Percentiles rank a stretch among this genome's conserved stretches.
phyloP scores from a whole-genome alignment of 1,284 basidiomycete species.

The Sanguinoderma infundibulare region DNA sequence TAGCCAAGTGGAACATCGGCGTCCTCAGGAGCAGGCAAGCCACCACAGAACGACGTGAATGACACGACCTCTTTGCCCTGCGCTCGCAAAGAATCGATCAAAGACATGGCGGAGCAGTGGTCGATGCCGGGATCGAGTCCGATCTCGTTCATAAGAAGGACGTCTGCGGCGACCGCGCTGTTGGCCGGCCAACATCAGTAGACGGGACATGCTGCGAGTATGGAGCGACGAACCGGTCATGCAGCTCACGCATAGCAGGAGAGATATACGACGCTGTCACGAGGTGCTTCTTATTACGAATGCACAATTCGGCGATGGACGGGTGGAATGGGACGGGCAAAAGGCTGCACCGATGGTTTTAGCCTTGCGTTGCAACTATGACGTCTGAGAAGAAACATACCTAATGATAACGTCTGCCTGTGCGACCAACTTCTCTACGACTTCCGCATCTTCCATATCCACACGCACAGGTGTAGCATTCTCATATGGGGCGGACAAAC shows the following conservation, averaged over 20 bases:
- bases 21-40: constrained; percentile 83
- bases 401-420: constrained; percentile 71
- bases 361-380: background rate
- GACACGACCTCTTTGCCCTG: constrained; percentile 71
- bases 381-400: constrained; percentile 40
- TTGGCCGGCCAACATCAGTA: background rate
- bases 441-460: constrained; percentile 62
- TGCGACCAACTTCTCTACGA: constrained; percentile 58
- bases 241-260: constrained; percentile 74
- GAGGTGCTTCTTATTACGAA: constrained; percentile 76
- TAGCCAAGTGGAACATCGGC: constrained; percentile 78
- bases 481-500: constrained; percentile 53
- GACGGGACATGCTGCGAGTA: background rate
- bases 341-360: constrained; percentile 52
- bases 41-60: constrained; percentile 94
- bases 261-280: constrained; percentile 95
- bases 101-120: constrained; percentile 86
- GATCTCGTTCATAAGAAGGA: constrained; percentile 90
- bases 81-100: constrained; percentile 64
- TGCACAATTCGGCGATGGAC: constrained; percentile 77
- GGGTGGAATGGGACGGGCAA: constrained; percentile 84
- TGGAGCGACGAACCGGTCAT: constrained; percentile 55
- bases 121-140: constrained; percentile 97
- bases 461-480: constrained; percentile 66
- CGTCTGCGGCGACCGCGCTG: constrained; percentile 70